Percentiles rank a stretch among this genome's conserved stretches.
These are phyloP conservation scores for Phialocephala subalpina DNA, from an alignment of 2,329 filamentous ascomycete species.

Conservation along the genomic window DNA sequence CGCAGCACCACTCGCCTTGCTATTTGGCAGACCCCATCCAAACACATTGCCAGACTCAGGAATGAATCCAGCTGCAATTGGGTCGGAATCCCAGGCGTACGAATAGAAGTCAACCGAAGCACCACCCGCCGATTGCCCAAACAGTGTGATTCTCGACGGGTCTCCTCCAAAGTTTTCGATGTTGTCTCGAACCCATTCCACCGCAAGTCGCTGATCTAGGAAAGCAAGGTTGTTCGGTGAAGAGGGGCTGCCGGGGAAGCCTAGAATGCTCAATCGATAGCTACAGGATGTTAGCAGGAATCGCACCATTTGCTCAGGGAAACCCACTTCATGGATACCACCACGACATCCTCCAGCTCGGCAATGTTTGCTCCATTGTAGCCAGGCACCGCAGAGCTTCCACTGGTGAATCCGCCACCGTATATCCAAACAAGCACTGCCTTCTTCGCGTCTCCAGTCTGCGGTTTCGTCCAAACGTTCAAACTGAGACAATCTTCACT, in stretches of 20 bases:
- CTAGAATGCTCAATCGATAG: constrained; percentile 49
- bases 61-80: constrained; percentile 44
- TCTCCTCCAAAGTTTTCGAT: constrained; percentile 68
- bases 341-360: constrained; percentile 51
- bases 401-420: constrained; percentile 51
- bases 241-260: constrained; percentile 46
- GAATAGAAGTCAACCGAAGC: constrained; percentile 56
- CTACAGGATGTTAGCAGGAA: constrained; percentile 37
- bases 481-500: constrained; percentile 50
- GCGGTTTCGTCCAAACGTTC: constrained; percentile 49
- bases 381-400: constrained; percentile 47
- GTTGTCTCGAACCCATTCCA: constrained; percentile 68
- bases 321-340: constrained; percentile 57
- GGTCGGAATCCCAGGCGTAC: constrained; percentile 43
- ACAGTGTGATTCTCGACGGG: constrained; percentile 59
- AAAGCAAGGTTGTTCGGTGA: constrained; percentile 63
- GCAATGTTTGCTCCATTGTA: constrained; percentile 55
- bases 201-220: constrained; percentile 64
- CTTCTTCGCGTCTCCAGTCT: constrained; percentile 45
- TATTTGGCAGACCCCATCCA: constrained; percentile 38
- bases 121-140: constrained; percentile 62
- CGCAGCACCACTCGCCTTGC: constrained; percentile 25
- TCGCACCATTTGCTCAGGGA: neutral
- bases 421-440: constrained; percentile 55
- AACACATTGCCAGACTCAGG: constrained; percentile 44